Evolutionary conservation across 108 stramenopile species (phyloP).

Genomic region (Mayamaea pseudoterrestris): DNA sequence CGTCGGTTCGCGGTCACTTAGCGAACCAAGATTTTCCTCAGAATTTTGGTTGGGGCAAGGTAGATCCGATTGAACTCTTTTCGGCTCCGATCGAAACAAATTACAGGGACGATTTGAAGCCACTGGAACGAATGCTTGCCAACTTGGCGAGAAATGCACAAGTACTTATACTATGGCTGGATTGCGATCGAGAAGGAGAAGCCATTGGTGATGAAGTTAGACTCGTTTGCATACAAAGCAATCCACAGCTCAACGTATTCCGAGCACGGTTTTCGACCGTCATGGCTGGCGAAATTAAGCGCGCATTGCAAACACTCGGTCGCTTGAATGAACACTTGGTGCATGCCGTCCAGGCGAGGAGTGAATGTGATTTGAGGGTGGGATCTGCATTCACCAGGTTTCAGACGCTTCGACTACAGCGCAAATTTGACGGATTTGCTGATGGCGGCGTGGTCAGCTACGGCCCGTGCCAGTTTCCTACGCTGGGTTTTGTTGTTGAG

Average conservation of each 20-base stretch:
- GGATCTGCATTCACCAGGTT: conserved; percentile 97
- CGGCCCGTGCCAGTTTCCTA: conserved; percentile 99
- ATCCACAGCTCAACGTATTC: conserved; percentile 27
- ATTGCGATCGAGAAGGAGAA: conserved; percentile 98
- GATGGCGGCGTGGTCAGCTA: conserved; percentile 68
- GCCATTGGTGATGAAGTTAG: conserved; percentile 90
- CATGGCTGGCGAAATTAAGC: conserved; percentile 70
- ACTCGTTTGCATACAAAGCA: conserved; percentile 47
- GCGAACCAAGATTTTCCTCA: conserved; percentile 56
- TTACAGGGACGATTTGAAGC: conserved; percentile 66
- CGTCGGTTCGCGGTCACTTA: conserved; percentile 78
- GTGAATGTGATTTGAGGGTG: conserved; percentile 89
- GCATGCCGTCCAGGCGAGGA: conserved; percentile 81
- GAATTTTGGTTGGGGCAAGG: conserved; percentile 54
- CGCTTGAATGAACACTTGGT: conserved; percentile 66
- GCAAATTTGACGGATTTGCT: conserved; percentile 63
- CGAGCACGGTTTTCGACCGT: conserved; percentile 93
- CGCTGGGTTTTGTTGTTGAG: conserved; percentile 98
- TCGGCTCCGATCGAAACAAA: conserved; percentile 52
- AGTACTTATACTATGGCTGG: conserved; percentile 92
- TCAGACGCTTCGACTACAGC: conserved; percentile 91
- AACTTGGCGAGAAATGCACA: conserved; percentile 28
- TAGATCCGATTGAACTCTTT: conserved; percentile 62
- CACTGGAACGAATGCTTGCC: conserved; percentile 51
- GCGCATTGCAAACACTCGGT: conserved; percentile 63